These are phyloP conservation scores for Paraphoma chrysanthemicola DNA, from an alignment of 2,329 filamentous ascomycete species.

Conservation along the genomic window DNA sequence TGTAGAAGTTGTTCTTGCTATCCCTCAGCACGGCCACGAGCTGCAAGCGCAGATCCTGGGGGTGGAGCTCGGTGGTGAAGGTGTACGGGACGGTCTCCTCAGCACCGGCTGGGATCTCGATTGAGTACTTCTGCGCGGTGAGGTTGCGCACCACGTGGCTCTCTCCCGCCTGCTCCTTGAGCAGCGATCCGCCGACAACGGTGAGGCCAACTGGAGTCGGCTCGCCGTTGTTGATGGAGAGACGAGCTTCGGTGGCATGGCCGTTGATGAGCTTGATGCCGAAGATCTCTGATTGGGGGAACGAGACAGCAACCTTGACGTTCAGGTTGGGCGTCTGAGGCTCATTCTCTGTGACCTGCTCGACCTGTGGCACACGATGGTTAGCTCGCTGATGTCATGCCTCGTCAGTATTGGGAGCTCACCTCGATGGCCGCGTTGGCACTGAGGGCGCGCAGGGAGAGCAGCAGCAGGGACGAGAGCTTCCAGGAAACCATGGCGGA, in stretches of 20 bases:
- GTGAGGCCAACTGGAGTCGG: conserved; percentile 74
- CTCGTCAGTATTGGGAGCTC: conserved; percentile 48
- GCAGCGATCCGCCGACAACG: conserved; percentile 78
- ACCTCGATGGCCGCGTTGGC: conserved; percentile 69
- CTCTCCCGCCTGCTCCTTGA: conserved; percentile 63
- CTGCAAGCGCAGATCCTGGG: conserved; percentile 83
- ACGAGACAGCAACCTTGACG: conserved; percentile 63
- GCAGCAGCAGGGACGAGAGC: conserved; percentile 73
- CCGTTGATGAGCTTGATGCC: conserved; percentile 96
- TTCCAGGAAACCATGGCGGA: conserved; percentile 74
- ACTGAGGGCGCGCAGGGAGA: conserved; percentile 72
- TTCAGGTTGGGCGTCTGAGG: conserved; percentile 66
- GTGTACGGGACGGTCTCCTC: conserved; percentile 79
- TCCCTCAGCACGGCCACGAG: conserved; percentile 77
- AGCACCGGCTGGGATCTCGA: conserved; percentile 77
- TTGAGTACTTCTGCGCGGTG: conserved; percentile 75
- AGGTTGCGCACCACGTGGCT: conserved; percentile 79
- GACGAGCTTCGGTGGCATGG: conserved; percentile 78
- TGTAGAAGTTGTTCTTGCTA: conserved; percentile 72
- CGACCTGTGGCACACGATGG: conserved; percentile 34
- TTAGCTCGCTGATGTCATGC: conserved; percentile 46
- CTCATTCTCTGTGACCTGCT: conserved; percentile 57
- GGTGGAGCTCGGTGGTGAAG: conserved; percentile 90
- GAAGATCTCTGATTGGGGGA: conserved; percentile 78
- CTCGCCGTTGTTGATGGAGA: conserved; percentile 88